phyloP scores from a whole-genome alignment of 176 grass and related monocot species.

The Zizania latifolia region DNA sequence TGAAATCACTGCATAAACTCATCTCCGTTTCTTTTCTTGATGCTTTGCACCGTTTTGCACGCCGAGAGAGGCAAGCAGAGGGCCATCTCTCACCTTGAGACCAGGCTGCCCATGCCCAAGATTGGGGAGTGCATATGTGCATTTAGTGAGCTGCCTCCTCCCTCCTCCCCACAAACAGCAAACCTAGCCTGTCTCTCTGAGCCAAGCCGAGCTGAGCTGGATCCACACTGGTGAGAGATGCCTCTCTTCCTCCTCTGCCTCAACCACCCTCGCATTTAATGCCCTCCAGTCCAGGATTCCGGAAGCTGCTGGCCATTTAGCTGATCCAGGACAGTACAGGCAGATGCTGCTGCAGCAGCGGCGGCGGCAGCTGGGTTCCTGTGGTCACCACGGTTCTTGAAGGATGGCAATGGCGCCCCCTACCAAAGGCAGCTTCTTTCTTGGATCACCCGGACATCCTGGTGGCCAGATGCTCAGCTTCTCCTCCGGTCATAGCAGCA shows the following conservation, averaged over 20 bases:
- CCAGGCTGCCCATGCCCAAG: neutral
- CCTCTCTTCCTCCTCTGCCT: neutral
- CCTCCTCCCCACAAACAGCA: neutral
- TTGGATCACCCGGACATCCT: neutral
- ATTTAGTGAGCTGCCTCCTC: neutral
- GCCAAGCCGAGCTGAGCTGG: too few relatives aligned
- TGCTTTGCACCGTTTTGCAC: too few relatives aligned
- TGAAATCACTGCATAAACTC: too few relatives aligned
- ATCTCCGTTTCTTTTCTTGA: too few relatives aligned
- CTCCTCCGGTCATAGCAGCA: neutral
- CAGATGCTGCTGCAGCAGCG: neutral
- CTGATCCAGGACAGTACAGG: neutral
- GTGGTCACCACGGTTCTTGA: neutral
- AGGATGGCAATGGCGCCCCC: neutral
- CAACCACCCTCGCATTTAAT: conserved; percentile 12
- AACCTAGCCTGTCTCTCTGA: neutral
- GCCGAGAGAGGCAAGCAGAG: too few relatives aligned
- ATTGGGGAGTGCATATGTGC: too few relatives aligned
- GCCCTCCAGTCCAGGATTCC: neutral
- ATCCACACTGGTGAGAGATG: neutral
- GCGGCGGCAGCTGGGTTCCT: neutral
- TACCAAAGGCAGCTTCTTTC: neutral
- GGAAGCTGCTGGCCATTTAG: conserved; percentile 7
- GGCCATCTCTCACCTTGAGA: neutral
- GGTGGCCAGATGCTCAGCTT: neutral